Evolutionary conservation across 108 stramenopile species (phyloP), one percentile per base, ranked within the genome.

Genomic region (Craspedostauros australis): DNA sequence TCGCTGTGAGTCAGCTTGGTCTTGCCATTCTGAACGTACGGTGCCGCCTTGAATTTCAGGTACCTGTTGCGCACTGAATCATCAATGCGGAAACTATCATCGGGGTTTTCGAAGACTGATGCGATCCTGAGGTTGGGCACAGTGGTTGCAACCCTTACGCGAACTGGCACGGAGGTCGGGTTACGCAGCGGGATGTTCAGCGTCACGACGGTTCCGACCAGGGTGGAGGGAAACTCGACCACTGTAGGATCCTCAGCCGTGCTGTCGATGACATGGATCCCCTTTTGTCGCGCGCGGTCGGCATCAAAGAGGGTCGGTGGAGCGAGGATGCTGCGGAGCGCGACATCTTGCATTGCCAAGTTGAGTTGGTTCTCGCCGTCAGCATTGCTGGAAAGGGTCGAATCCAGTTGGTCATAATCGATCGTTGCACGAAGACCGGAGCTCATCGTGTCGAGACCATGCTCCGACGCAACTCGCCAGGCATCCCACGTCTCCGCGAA

Each of bases 131-230:
- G n/a, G n/a, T n/a, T 39, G 0, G 52, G 45, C 15, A 42, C n/a
- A n/a, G 61, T 57, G 25, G 76, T 54, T 9, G 61, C 64, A 2
- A 90, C 58, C n/a, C 75, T 66, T 11, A 91, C 76, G 16, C 72
- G 58, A 16, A 91, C 71, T 29, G 80, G 76, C 33, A 79, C 70
- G 29, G 46, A 72, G 9, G 83, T 78, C 36, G 89, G 89, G 57
- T 91, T 91, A 18, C 45, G 44, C 11, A 91, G 32, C 12, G 72
- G 73, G 21, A 91, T 53, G 23, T 44, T 53, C 30, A 60, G 33
- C 27, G 32, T 19, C 0, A 55, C 29, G 15, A 77, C 71, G 11
- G 60, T 54, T 1, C 73, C 80, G 28, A 91, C 80, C 22, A 51
- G 61, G 40, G 70, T 68, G 15, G 79, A 54, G 23, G 70, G 62